Base-by-base conservation (phyloP, 2,329 filamentous ascomycete species). In the Colletotrichum destructivum region DNA sequence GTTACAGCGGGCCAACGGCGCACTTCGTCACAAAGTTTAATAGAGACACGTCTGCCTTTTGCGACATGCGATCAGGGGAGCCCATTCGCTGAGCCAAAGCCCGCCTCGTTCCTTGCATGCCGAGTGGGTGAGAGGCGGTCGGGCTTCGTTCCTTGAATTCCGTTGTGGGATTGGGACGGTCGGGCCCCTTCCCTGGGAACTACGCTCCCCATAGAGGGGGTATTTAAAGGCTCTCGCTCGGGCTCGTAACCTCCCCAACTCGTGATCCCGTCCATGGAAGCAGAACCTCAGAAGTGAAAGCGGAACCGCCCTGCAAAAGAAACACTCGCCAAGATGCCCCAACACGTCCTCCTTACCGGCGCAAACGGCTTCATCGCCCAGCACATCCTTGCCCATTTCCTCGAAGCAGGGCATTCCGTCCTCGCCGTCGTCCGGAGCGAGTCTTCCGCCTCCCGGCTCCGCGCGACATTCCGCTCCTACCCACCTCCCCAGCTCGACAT, bases 281-380 rank as follows among this genome's bases (percentile, higher is more conserved):
- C 9, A 42, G 4, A 31, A 5, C 15, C n/a, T 44, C 26, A 11
- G 31, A 35, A 35, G 8, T 35, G 31, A 35, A 35, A 35, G 0
- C 31, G 1, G 2, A 2, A 35, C 31, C 8, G 8, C 31, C 31
- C 31, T 35, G 42, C 16, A 11, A 21, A 9, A 16, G n/a, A n/a
- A 42, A 12, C 11, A 40, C 8, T 2, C 8, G 13, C n/a, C n/a
- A 62, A 46, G 7, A 72, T 72, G 66, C 38, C 70, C n/a, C 54
- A 44, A 21, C 66, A 60, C 38, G 66, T 72, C 49, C 66, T 72
- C 21, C 38, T 85, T 15, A 85, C 83, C 2, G 83, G 83, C 42
- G 81, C 80, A 66, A 85, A 84, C 71, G 83, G 83, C 72, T 83
- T 84, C 73, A 81, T 84, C 44, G 83, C 80, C 21, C 80, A 82